Base-by-base conservation (phyloP, 441 rosid genomes). In the Geranium incanum region DNA sequence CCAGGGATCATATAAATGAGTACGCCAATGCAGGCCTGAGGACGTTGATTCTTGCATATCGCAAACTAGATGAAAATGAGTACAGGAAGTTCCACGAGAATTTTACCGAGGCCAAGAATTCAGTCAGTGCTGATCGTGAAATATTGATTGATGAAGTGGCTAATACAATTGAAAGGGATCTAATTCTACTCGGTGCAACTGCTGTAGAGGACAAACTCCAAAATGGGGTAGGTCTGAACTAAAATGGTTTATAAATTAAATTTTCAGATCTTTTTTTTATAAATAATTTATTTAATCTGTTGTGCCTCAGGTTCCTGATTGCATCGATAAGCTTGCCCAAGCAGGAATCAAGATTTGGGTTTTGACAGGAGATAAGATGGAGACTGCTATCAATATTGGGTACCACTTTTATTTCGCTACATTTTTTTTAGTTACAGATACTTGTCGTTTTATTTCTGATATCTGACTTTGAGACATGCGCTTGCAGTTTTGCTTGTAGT, bases 291-390 rank as follows among this genome's bases (percentile, higher is more conserved):
- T 39, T 39, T 48, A 21, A 41, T 67, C 6, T 68, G 36, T 74
- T 81, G 7, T 36, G 38, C 50, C 74, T 52, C 66, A 88, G 93
- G 91, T 88, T 77, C 91, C 94, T 0, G 89, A 89, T 71, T 89
- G 94, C 84, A 89, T 89, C 28, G 91, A 89, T 79, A 88, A 83
- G 69, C 93, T 89, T 78, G 89, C 94, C 63, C 94, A 89, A 82
- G 94, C 94, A 16, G 94, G 94, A 68, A 89, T 89, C 4, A 87
- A 89, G 78, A 82, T 89, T 75, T 89, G 94, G 94, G 88, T 89
- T 75, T 75, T 89, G 77, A 89, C 94, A 3, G 91, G 91, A 71
- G 94, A 89, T 73, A 87, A 89, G 72, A 89, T 89, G 94, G 94
- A 89, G 77, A 89, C 94, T 21, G 89, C 91, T 68, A 89, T 89